Conservation (phyloP, 352 stramenopile genomes). For the Pythium apleroticum region DNA sequence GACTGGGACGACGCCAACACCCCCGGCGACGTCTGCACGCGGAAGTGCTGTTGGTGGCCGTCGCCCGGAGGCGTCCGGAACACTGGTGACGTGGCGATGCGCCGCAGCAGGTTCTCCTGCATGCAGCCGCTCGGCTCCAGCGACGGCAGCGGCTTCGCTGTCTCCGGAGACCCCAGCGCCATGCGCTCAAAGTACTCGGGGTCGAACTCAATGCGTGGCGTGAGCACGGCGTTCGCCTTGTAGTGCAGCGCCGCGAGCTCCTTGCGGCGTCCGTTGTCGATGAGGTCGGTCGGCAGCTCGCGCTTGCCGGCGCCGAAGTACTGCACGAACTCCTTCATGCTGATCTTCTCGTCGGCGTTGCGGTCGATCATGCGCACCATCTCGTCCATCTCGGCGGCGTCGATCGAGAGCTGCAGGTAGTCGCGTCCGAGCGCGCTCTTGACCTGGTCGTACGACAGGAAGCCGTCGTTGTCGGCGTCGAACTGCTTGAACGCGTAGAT, state of each 20-base stretch:
- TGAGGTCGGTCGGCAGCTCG: conserved; percentile 57
- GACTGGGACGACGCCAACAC: conserved; percentile 13
- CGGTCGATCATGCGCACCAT: conserved; percentile 76
- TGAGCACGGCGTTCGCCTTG: conserved; percentile 48
- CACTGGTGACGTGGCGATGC: conserved; percentile 38
- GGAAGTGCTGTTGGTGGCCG: not conserved
- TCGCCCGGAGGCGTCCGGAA: conserved; percentile 26
- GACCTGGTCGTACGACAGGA: conserved; percentile 69
- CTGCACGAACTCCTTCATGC: conserved; percentile 79
- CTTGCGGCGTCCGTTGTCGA: conserved; percentile 65
- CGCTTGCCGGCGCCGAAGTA: conserved; percentile 72
- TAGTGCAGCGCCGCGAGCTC: conserved; percentile 53
- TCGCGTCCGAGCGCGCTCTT: conserved; percentile 59
- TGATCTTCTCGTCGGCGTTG: conserved; percentile 71
- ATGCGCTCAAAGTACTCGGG: conserved; percentile 32
- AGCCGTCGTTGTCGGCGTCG: conserved; percentile 70
- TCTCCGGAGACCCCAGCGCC: not conserved
- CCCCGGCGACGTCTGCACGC: conserved; percentile 13
- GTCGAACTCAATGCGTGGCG: conserved; percentile 51
- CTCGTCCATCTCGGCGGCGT: conserved; percentile 54
- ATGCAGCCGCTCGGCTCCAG: conserved; percentile 38
- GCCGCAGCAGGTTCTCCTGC: conserved; percentile 50
- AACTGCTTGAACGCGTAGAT: conserved; percentile 81
- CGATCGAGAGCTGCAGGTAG: conserved; percentile 60
- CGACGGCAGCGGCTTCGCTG: not conserved